Evolutionary conservation across 441 rosid genomes (phyloP).

Genomic region (Adansonia grandidieri): DNA sequence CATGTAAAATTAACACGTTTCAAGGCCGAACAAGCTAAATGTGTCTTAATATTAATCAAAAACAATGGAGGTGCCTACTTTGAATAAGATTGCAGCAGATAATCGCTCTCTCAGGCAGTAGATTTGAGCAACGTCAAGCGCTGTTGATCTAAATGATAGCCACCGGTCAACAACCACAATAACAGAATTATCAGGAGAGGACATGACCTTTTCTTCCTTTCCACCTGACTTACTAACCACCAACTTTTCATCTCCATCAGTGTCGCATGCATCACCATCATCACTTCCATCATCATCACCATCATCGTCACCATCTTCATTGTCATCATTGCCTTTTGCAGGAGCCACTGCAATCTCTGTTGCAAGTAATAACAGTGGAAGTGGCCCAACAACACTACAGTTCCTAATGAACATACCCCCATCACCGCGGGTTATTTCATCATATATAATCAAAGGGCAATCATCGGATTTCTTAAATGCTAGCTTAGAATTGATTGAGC

Average conservation of each 20-base stretch:
- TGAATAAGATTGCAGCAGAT: conserved; percentile 74
- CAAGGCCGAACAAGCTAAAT: not conserved
- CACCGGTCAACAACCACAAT: conserved; percentile 77
- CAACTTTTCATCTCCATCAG: conserved; percentile 55
- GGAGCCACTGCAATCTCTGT: conserved; percentile 88
- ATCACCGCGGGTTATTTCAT: conserved; percentile 92
- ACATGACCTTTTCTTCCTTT: conserved; percentile 58
- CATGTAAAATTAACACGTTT: conserved; percentile 10
- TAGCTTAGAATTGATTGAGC: conserved; percentile 60
- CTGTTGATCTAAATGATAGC: conserved; percentile 73
- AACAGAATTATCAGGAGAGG: conserved; percentile 76
- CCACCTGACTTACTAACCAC: conserved; percentile 36
- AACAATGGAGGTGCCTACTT: conserved; percentile 44
- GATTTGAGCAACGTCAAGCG: conserved; percentile 87
- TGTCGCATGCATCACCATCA: conserved; percentile 46
- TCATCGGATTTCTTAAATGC: conserved; percentile 44
- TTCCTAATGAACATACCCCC: conserved; percentile 75
- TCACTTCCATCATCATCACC: conserved; percentile 45
- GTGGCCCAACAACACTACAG: conserved; percentile 67
- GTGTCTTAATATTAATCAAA: not conserved
- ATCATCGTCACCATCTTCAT: conserved; percentile 41
- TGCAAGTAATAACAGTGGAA: conserved; percentile 71
- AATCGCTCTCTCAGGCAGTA: conserved; percentile 89
- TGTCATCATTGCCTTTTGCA: conserved; percentile 33
- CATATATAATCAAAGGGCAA: conserved; percentile 68